Evolutionary conservation across 192 early-diverging fungal species (phyloP), one percentile per base, ranked within the genome.

Genomic region (Funneliformis mosseae): DNA sequence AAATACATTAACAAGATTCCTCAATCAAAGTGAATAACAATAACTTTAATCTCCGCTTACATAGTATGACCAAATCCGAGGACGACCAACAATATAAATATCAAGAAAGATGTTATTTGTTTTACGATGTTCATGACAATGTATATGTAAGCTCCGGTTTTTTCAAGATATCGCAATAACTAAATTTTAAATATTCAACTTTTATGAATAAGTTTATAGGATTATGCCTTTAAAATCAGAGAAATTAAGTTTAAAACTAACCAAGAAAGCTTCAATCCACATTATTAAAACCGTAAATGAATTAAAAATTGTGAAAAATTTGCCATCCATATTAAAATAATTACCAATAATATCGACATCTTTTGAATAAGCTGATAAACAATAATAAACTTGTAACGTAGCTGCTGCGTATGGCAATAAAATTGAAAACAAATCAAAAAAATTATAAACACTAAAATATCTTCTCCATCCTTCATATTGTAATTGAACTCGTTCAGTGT

Each of bases 11-110:
- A 41, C n/a, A 42, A n/a, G 21, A 43, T 8, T 69, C 18, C 11
- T 16, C 8, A 14, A 18, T 38, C 16, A 0, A 38, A 28, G 9
- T 33, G 16, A 14, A 0, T 18, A 2, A 4, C 0, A 10, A 38
- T 38, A 16, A 11, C 33, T 33, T 66, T 2, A 33, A 66, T 9
- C 41, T 25, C 8, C 11, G 27, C n/a, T 73, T 25, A 73, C 71
- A 73, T 73, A 28, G 71, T 23, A 48, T 73, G 71, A 33, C 45
- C 71, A 73, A 73, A 73, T 73, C 43, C 71, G 10, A 73, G 12
- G 8, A 73, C 9, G 23, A 48, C 71, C 9, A 73, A 18, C 27
- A 73, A 43, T 10, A 73, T 73, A n/a, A 73, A 73, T 0, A 45
- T 23, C 27, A 73, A 48, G 23, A 73, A 73, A 27, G 71, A 45